A percentile compares a stretch with the other conserved stretches of the same genome.
These are phyloP conservation scores for Oryza meyeriana DNA, from an alignment of 176 grass and related monocot genomes.

Conservation along the genomic window DNA sequence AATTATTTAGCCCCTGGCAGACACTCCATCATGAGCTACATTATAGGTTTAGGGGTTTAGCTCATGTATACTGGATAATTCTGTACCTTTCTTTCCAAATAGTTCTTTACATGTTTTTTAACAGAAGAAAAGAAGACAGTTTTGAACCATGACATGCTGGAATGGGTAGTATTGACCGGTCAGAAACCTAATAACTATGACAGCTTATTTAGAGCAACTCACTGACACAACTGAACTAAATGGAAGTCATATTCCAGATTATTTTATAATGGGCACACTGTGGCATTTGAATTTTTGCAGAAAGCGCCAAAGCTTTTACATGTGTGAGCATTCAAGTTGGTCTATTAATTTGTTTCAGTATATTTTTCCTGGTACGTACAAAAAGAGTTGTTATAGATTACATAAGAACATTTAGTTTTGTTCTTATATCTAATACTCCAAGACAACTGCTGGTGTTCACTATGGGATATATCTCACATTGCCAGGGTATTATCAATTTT, in stretches of 20 bases:
- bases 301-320: not conserved
- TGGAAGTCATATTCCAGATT: not conserved
- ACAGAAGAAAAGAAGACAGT: not conserved
- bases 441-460: not conserved
- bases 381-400: slow-evolving; percentile 4
- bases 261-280: not conserved
- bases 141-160: not conserved
- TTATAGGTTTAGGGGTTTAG: not conserved
- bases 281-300: not conserved
- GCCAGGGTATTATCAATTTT: not conserved
- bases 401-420: not conserved
- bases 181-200: not conserved
- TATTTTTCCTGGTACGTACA: not conserved
- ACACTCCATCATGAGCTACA: not conserved
- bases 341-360: not conserved
- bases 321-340: not conserved
- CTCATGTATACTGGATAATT: not conserved
- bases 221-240: not conserved
- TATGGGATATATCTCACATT: not conserved
- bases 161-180: not conserved
- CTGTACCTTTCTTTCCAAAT: not conserved
- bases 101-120: not conserved
- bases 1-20: not conserved
- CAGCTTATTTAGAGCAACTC: not conserved
- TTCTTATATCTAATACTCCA: not conserved